Conservation (phyloP, 306 rosid genomes). For the Casuarina glauca region DNA sequence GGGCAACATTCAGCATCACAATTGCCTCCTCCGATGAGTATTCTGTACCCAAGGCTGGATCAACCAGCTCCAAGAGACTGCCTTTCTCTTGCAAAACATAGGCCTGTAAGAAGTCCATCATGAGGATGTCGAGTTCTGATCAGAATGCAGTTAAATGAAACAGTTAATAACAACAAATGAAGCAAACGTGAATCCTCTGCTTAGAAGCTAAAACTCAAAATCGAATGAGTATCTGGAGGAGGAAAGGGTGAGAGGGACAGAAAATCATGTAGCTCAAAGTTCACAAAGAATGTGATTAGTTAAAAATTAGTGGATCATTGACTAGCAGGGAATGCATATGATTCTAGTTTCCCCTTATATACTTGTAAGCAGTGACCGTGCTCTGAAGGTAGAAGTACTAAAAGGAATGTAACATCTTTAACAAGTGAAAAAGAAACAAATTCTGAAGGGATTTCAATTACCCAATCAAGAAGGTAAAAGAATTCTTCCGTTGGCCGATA, state of each 20-base stretch:
- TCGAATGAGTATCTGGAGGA: not conserved
- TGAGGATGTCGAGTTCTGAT: too few relatives aligned
- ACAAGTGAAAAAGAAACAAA: conserved; percentile 19
- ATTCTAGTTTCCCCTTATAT: not conserved
- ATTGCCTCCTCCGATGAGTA: conserved; percentile 70
- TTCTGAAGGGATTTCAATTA: conserved; percentile 32
- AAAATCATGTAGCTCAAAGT: not conserved
- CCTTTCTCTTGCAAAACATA: conserved; percentile 92
- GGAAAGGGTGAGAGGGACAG: not conserved
- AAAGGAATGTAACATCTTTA: not conserved
- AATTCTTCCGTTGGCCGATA: conserved; percentile 82
- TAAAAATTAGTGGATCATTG: not conserved
- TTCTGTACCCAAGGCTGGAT: conserved; percentile 80
- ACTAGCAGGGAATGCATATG: not conserved
- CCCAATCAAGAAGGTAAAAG: conserved; percentile 95
- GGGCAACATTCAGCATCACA: conserved; percentile 84
- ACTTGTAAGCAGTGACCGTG: not conserved
- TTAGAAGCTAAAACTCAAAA: not conserved
- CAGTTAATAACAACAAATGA: not conserved
- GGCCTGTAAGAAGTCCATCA: conserved; percentile 54
- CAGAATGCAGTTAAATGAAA: not conserved
- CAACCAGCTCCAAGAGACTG: conserved; percentile 75
- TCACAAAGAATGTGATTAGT: not conserved
- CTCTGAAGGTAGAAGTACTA: too few relatives aligned
- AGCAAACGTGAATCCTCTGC: not conserved